Evolutionary conservation across 129 eudicot genomes (phyloP).

Genomic region (Kitagawia praeruptora): DNA sequence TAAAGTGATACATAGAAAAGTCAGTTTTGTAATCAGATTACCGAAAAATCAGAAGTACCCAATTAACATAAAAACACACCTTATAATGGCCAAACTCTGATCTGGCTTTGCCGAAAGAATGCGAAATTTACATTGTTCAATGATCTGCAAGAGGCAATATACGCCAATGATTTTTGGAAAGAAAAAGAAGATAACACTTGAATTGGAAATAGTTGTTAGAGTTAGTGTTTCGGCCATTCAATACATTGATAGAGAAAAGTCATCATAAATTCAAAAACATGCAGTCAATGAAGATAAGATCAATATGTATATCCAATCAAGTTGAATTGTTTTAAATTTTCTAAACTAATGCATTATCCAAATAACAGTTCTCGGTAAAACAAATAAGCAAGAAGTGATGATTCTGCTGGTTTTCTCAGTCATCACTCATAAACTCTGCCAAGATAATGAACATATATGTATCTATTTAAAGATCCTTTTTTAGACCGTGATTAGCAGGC

Average conservation of each 20-base stretch:
- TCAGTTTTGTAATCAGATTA: conserved; percentile 3
- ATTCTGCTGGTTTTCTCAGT: background rate
- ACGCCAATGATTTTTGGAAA: background rate
- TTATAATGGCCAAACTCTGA: conserved; percentile 41
- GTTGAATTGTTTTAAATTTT: background rate
- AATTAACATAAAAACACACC: conserved; percentile 22
- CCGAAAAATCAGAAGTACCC: background rate
- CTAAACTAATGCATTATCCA: background rate
- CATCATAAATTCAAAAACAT: background rate
- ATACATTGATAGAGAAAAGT: background rate
- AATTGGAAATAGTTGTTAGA: background rate
- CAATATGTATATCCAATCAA: background rate
- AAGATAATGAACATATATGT: background rate
- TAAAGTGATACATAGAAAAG: background rate
- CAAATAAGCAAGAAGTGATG: background rate
- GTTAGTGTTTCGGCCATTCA: background rate
- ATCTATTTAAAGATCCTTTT: background rate
- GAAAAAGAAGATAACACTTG: background rate
- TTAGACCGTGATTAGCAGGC: background rate
- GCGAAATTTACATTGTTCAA: conserved; percentile 70
- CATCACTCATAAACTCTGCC: background rate
- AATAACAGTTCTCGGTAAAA: background rate
- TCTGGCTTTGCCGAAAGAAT: conserved; percentile 65
- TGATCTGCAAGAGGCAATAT: conserved; percentile 33
- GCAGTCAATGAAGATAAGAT: background rate